Evolutionary conservation across 768 basidiomycete genomes (phyloP), one percentile per base, ranked within the genome.

Genomic region (Termitomyces sp.): DNA sequence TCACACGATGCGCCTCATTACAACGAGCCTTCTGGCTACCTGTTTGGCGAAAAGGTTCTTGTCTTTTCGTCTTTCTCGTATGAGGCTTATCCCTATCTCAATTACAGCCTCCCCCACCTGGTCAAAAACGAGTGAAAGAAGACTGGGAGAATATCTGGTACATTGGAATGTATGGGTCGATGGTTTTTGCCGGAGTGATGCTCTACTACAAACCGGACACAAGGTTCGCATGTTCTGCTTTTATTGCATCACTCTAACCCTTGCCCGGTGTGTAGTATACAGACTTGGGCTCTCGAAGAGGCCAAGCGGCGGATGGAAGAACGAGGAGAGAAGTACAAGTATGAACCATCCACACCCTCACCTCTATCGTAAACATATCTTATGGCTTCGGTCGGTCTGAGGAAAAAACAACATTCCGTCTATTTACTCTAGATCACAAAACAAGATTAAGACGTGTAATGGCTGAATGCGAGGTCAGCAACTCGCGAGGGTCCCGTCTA

Each of bases 201-300:
- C 74, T 93, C 28, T 92, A 93, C 74, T 95, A 94, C 78, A 95
- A 95, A 74, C 94, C 94, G 3, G 92, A 96, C 69, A 94, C 91
- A 18, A 93, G 89, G 94, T 94, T 64, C 61, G 89, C 63, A 36
- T 48, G 18, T 36, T 50, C 52, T 40, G 4, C 38, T 51, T 40
- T 46, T 13, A 40, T 10, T 53, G 56, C 13, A 49, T 57, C 3
- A 50, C 48, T 26, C 54, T 56, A 26, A 59, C 28, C 23, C 51
- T 30, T 63, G 36, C 50, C 18, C 23, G 7, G 38, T 10, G 7
- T 40, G 40, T 67, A 97, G 94, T 70, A 90, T 97, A 74, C 89
- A 93, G 75, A 85, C 88, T 1, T 97, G 95, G 94, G 95, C 95
- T 35, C 74, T 95, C 70, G 81, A 87, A 63, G 94, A 97, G 72